Conservation (phyloP, 2,329 filamentous ascomycete genomes). For the Nigrospora sphaerica region DNA sequence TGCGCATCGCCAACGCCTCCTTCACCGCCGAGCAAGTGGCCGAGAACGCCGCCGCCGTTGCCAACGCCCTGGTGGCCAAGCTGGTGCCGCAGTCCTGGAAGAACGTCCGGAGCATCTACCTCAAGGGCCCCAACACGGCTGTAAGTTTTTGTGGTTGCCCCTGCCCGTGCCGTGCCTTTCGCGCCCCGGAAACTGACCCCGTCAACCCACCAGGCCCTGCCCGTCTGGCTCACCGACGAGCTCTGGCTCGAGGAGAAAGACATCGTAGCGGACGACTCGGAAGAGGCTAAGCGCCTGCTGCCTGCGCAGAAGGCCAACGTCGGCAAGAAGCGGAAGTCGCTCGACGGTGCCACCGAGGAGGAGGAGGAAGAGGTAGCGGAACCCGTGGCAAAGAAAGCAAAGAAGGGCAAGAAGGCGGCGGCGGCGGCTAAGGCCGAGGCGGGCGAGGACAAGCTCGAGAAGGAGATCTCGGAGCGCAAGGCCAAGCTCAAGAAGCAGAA, state of each 20-base stretch:
- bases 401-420: constrained; percentile 23
- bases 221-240: constrained; percentile 91
- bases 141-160: background rate
- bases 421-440: constrained; percentile 26
- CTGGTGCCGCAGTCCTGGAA: constrained; percentile 82
- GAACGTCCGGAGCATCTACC: constrained; percentile 75
- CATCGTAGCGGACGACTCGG: constrained; percentile 53
- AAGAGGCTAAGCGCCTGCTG: constrained; percentile 36
- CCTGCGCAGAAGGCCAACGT: constrained; percentile 19
- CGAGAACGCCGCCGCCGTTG: constrained; percentile 73
- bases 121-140: constrained; percentile 85
- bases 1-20: constrained; percentile 70
- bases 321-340: constrained; percentile 13
- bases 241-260: constrained; percentile 78
- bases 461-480: constrained; percentile 55
- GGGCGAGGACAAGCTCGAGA: constrained; percentile 46
- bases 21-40: constrained; percentile 70
- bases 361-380: constrained; percentile 24
- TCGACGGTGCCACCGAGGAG: constrained; percentile 12
- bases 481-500: constrained; percentile 52
- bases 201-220: constrained; percentile 48
- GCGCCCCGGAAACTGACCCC: background rate
- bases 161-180: background rate
- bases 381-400: constrained; percentile 33
- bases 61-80: constrained; percentile 63